These are phyloP conservation scores for Spathaspora girioi DNA, from an alignment of 805 yeast genomes.

Conservation along the genomic window DNA sequence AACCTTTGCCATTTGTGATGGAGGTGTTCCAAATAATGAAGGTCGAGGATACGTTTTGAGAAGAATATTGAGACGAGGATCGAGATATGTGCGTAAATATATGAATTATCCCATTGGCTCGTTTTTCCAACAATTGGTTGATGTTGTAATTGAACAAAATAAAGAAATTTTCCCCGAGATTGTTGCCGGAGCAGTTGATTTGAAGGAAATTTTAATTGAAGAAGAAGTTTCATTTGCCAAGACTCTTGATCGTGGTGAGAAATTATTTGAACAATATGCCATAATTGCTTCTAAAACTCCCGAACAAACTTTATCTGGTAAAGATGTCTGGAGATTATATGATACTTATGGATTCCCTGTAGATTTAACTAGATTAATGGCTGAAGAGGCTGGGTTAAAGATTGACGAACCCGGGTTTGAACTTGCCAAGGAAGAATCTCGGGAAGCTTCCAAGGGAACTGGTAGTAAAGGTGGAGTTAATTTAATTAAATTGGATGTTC, in stretches of 20 bases:
- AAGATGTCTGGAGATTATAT: slow-evolving; percentile 96
- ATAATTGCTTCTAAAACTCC: slow-evolving; percentile 72
- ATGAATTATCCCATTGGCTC: slow-evolving; percentile 93
- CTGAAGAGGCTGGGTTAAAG: slow-evolving; percentile 91
- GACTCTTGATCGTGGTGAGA: slow-evolving; percentile 97
- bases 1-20: slow-evolving; percentile 94
- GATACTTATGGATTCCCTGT: slow-evolving; percentile 99
- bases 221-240: slow-evolving; percentile 94
- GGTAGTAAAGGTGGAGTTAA: slow-evolving; percentile 56
- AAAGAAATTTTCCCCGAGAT: slow-evolving; percentile 90
- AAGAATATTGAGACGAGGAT: slow-evolving; percentile 96
- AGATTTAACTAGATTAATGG: slow-evolving; percentile 96
- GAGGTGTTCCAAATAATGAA: slow-evolving; percentile 98
- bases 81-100: slow-evolving; percentile 94
- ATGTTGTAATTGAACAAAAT: slow-evolving; percentile 87
- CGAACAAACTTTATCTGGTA: slow-evolving; percentile 78
- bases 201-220: slow-evolving; percentile 89
- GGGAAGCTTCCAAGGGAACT: slow-evolving; percentile 92
- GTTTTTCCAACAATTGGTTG: slow-evolving; percentile 88
- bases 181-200: slow-evolving; percentile 61
- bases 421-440: slow-evolving; percentile 80
- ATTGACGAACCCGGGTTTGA: slow-evolving; percentile 93
- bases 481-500: slow-evolving; percentile 84
- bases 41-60: slow-evolving; percentile 98
- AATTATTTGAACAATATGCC: slow-evolving; percentile 91